These are phyloP conservation scores for Inga oerstediana DNA, from an alignment of 306 rosid species.

Conservation along the genomic window DNA sequence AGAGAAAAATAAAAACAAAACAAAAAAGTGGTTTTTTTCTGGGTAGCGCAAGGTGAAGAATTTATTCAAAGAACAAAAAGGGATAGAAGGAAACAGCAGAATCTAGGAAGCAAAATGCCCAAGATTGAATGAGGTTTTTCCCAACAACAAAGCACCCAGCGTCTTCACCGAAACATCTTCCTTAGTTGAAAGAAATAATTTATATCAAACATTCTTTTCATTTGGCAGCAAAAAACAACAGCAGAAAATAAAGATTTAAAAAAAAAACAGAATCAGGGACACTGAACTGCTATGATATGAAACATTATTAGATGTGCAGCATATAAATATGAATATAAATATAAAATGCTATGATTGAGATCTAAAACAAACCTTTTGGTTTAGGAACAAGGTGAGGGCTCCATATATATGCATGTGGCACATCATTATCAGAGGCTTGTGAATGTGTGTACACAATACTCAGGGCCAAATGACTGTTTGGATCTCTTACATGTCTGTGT, in stretches of 20 bases:
- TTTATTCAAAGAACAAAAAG: background rate
- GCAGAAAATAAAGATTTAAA: background rate
- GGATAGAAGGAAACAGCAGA: background rate
- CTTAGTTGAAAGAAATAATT: constrained; percentile 1
- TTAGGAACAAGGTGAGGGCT: constrained; percentile 91
- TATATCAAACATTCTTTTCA: background rate
- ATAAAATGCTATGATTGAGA: background rate
- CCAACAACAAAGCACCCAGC: background rate
- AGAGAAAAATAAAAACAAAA: background rate
- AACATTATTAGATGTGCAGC: constrained; percentile 16
- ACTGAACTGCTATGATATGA: background rate
- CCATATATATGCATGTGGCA: background rate
- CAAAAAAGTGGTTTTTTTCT: background rate
- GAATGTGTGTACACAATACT: too few relatives aligned
- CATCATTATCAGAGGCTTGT: background rate
- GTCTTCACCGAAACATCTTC: background rate
- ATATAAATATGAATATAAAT: constrained; percentile 10
- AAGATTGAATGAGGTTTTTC: background rate
- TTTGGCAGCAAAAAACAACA: background rate
- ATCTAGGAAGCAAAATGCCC: background rate
- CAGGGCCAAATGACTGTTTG: too few relatives aligned
- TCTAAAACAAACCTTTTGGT: constrained; percentile 53
- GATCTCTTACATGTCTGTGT: too few relatives aligned
- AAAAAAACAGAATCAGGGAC: background rate
- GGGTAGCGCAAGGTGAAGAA: background rate